Base-by-base conservation (phyloP, 331 rosid species). In the Cydonia oblonga region DNA sequence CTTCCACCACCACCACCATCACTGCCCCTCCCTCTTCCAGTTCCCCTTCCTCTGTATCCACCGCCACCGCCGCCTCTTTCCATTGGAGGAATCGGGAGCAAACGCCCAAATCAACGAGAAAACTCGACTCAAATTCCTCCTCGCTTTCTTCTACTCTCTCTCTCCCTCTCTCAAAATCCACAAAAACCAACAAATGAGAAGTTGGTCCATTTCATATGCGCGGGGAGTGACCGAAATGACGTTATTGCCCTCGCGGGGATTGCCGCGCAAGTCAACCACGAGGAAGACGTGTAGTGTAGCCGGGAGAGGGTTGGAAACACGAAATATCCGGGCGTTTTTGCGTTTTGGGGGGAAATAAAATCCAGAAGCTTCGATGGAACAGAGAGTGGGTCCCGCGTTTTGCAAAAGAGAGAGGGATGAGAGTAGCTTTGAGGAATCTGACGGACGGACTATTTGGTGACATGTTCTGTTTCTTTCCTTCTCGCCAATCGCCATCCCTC, bases 61-160 rank as follows among this genome's bases (percentile, higher is more conserved):
- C 60, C 46, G 10, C 33, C 9, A 35, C 42, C 35, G 0, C 75
- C 68, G 20, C 78, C 83, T 32, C 64, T 49, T 56, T 76, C 80
- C 80, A 76, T 76, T 46, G 75, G 25, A 76, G 10, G 42, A n/a
- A 28, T n/a, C 65, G 42, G 49, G 74, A 70, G 44, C 64, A 70
- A 54, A 38, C 3, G 9, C 51, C 2, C 42, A 58, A 38, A 32
- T 28, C 25, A 18, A 16, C 5, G 3, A 7, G 5, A 42, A n/a
- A 60, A 19, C 68, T 64, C 46, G 66, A n/a, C 49, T 33, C 51
- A 20, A 32, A 54, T n/a, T 22, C 13, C 23, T 16, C 4, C 25
- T 63, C 24, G 33, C 24, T 3, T 3, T 61, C 32, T 26, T 61
- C 5, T 9, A 35, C 9, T 30, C 7, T 30, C 40, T 9, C 11